These are phyloP conservation scores for Aureobasidium subglaciale DNA, from an alignment of 2,329 filamentous ascomycete species.

Conservation along the genomic window DNA sequence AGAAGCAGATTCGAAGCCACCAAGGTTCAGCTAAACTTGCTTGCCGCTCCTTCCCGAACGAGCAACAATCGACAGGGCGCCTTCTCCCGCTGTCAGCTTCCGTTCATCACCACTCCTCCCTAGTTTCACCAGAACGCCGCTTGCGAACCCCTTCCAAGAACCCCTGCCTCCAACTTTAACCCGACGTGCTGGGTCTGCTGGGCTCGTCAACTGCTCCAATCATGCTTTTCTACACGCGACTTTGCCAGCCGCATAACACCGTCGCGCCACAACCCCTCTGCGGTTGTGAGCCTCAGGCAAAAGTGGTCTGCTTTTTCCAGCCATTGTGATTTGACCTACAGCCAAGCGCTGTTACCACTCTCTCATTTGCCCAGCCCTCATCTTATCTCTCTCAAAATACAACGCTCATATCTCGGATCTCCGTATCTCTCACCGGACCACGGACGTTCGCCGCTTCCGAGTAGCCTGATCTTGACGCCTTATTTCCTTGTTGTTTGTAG, in stretches of 20 bases:
- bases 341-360: background rate
- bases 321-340: background rate
- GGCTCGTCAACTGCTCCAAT: background rate
- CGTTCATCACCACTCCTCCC: background rate
- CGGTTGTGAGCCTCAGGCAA: background rate
- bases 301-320: background rate
- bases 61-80: slow-evolving; percentile 5
- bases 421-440: too few relatives aligned
- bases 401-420: slow-evolving; percentile 13
- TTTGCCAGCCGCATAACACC: background rate
- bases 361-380: background rate
- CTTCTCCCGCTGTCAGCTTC: background rate
- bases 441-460: slow-evolving; percentile 3
- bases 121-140: slow-evolving; percentile 6
- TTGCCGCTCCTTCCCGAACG: background rate
- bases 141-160: background rate
- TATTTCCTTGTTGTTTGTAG: background rate
- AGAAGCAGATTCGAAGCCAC: background rate
- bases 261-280: background rate
- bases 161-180: slow-evolving; percentile 10
- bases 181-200: background rate
- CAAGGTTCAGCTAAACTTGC: background rate
- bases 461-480: background rate
- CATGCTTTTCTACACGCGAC: slow-evolving; percentile 7
- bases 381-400: background rate